Evolutionary conservation across 2,329 filamentous ascomycete genomes (phyloP).

Genomic region (Malbranchea cinnamomea): DNA sequence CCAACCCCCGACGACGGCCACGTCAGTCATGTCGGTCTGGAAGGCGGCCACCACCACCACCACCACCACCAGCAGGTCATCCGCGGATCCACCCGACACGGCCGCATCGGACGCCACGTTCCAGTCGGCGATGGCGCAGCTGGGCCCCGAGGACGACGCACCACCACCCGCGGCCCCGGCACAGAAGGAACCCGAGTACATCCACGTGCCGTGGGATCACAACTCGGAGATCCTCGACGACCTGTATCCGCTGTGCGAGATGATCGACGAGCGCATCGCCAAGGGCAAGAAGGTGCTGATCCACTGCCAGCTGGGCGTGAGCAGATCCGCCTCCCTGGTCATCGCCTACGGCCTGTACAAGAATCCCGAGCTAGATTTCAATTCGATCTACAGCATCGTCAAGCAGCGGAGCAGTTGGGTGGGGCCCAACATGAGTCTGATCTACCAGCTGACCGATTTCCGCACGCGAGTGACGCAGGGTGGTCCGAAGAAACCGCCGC

Average conservation of each 20-base stretch:
- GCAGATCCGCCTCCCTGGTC: slow-evolving; percentile 49
- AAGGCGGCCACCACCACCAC: slow-evolving; percentile 35
- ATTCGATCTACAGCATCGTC: slow-evolving; percentile 49
- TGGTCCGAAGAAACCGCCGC: slow-evolving; percentile 16
- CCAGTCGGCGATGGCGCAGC: slow-evolving; percentile 34
- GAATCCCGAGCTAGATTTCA: slow-evolving; percentile 45
- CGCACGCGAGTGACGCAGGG: slow-evolving; percentile 27
- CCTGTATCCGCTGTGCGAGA: slow-evolving; percentile 41
- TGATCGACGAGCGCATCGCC: slow-evolving; percentile 45
- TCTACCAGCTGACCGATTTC: slow-evolving; percentile 54
- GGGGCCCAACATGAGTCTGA: slow-evolving; percentile 53
- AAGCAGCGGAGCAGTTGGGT: slow-evolving; percentile 53
- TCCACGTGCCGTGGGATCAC: slow-evolving; percentile 52
- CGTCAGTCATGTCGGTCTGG: slow-evolving; percentile 30
- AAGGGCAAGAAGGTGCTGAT: slow-evolving; percentile 46
- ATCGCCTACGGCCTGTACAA: slow-evolving; percentile 53
- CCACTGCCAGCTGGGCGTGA: slow-evolving; percentile 51
- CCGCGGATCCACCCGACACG: slow-evolving; percentile 27
- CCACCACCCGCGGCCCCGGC: slow-evolving; percentile 18
- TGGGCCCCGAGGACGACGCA: slow-evolving; percentile 14
- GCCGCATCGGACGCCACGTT: slow-evolving; percentile 32
- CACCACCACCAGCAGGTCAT: slow-evolving; percentile 18
- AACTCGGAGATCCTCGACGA: slow-evolving; percentile 54
- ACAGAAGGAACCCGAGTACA: slow-evolving; percentile 41
- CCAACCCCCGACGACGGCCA: slow-evolving; percentile 23